Base-by-base conservation (phyloP, 371 early-diverging fungal genomes). In the Massospora cicadina region DNA sequence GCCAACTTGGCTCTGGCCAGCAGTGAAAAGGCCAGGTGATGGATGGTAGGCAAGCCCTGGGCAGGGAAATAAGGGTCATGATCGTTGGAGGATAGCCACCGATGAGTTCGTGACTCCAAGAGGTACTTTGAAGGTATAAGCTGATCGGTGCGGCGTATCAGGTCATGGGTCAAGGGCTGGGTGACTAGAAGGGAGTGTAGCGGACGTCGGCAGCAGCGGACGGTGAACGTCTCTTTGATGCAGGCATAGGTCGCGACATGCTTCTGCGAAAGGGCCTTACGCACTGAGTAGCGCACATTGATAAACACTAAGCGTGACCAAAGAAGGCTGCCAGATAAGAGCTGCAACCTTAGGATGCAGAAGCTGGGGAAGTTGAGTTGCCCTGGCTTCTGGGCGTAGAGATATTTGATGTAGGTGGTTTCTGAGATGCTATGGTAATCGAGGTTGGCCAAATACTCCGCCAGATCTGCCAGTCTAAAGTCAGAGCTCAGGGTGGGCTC, bases 31-130 rank as follows among this genome's bases (percentile, higher is more conserved):
- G 83, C 84, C 5, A 86, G 68, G 55, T 84, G 77, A 33, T 80
- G 82, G 29, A 85, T 74, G 0, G 85, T 80, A 74, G 81, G 76
- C 71, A 70, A 63, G 31, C 74, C 74, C 61, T 70, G 70, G 53
- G 73, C 71, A 7, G 67, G 31, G n/a, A 68, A 72, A 28, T 69
- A 74, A 2, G 71, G 72, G 7, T 68, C 56, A 25, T 71, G 69
- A 25, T 77, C 72, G 13, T 81, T 74, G 63, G 82, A 76, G n/a
- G 79, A 69, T 64, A 85, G 78, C 88, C 88, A 89, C 58, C 78
- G 74, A 79, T 84, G 82, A 21, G 80, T 75, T 25, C 70, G 70
- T 43, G 79, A 76, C 2, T 79, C 69, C 33, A 89, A 63, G 68
- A 83, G 87, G 24, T 81, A 78, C 33, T 76, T 72, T 1, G 64